Evolutionary conservation across 306 rosid genomes (phyloP).

Genomic region (Prosopis cineraria): DNA sequence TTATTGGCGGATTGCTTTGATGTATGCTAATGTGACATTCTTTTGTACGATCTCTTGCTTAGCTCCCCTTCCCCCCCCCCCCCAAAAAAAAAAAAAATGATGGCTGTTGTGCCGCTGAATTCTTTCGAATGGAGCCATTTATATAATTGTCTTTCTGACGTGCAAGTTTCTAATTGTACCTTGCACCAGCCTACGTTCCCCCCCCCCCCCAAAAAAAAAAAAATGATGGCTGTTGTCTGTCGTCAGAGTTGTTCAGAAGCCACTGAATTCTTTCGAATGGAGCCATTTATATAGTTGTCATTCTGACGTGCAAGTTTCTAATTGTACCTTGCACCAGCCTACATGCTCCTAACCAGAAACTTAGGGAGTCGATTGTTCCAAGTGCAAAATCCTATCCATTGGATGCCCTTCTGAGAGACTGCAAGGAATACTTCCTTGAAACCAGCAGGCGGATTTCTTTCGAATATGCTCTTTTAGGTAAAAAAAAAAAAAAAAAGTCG

Average conservation of each 20-base stretch:
- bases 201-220: neutral
- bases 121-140: conserved; percentile 11
- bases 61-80: neutral
- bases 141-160: conserved; percentile 21
- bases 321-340: conserved; percentile 57
- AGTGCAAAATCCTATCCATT: conserved; percentile 96
- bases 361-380: conserved; percentile 91
- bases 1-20: neutral
- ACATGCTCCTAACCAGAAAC: conserved; percentile 97
- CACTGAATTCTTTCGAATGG: conserved; percentile 22
- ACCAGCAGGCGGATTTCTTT: conserved; percentile 86
- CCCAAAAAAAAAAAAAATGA: neutral
- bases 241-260: neutral
- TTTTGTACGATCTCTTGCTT: neutral
- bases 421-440: conserved; percentile 70
- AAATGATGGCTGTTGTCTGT: neutral
- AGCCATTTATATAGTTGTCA: neutral
- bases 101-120: neutral
- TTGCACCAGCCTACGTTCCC: conserved; percentile 61
- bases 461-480: conserved; percentile 98
- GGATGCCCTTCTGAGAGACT: conserved; percentile 82
- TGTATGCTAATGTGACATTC: neutral
- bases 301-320: conserved; percentile 23
- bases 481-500: conserved; percentile 27
- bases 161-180: conserved; percentile 27